phyloP scores from a whole-genome alignment of 2,329 filamentous ascomycete species.

The Chaetomium globosum region DNA sequence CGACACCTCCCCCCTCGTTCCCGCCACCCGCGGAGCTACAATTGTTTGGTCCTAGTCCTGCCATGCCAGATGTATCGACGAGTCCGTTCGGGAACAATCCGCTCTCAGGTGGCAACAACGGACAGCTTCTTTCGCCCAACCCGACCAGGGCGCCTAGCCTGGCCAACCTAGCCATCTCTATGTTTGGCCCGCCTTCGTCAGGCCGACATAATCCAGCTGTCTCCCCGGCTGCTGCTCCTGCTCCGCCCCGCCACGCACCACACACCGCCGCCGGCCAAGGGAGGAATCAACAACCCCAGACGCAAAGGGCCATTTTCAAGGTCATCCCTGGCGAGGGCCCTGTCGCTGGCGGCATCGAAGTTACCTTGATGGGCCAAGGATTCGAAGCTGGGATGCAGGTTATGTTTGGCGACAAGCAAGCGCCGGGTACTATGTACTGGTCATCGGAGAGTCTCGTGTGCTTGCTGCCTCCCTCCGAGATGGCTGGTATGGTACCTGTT shows the following conservation, averaged over 20 bases:
- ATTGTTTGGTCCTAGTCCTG: constrained; percentile 49
- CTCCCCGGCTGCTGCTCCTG: constrained; percentile 77
- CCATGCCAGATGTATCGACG: constrained; percentile 43
- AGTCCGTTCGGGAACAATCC: constrained; percentile 59
- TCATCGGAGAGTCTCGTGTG: constrained; percentile 79
- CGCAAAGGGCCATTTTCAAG: constrained; percentile 71
- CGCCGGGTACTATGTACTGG: constrained; percentile 77
- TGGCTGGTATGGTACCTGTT: constrained; percentile 70
- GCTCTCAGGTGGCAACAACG: constrained; percentile 66
- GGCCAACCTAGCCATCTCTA: constrained; percentile 64
- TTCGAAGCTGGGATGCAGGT: constrained; percentile 79
- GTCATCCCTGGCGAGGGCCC: constrained; percentile 82
- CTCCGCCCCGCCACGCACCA: constrained; percentile 45
- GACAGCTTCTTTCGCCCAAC: constrained; percentile 60
- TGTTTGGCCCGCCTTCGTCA: constrained; percentile 74
- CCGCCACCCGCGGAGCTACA: constrained; percentile 46
- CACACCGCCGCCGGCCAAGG: constrained; percentile 27
- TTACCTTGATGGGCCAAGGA: constrained; percentile 78
- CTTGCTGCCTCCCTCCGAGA: constrained; percentile 70
- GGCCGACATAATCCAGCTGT: constrained; percentile 75
- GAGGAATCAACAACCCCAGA: constrained; percentile 49
- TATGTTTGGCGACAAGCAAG: constrained; percentile 71
- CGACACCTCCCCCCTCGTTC: constrained; percentile 49
- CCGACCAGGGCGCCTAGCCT: constrained; percentile 63
- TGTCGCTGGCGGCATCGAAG: constrained; percentile 80